These are phyloP conservation scores for Candida nanaspora DNA, from an alignment of 805 yeast genomes.

Conservation along the genomic window DNA sequence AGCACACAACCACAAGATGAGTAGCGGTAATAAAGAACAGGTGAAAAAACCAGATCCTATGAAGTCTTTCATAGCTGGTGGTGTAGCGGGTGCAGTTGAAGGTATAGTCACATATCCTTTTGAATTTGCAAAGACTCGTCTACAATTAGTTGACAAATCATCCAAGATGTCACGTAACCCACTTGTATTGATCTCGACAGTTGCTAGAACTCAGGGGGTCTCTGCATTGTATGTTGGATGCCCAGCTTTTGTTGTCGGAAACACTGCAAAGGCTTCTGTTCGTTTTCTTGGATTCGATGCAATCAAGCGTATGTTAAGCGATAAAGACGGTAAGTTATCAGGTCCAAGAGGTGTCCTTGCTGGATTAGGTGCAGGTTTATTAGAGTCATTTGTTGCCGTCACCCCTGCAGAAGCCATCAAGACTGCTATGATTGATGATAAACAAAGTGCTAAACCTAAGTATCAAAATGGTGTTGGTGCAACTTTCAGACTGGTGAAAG, in stretches of 20 bases:
- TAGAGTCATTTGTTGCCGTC: constrained; percentile 88
- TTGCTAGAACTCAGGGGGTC: constrained; percentile 73
- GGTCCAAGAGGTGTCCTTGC: constrained; percentile 92
- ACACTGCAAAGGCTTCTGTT: constrained; percentile 94
- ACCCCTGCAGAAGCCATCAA: constrained; percentile 97
- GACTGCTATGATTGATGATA: constrained; percentile 93
- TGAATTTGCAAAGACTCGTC: constrained; percentile 91
- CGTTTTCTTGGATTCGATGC: constrained; percentile 89
- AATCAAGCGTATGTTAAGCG: constrained; percentile 69
- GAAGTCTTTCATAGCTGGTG: constrained; percentile 89
- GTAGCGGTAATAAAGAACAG: neutral
- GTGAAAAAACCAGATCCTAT: constrained; percentile 48
- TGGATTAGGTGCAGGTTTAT: constrained; percentile 94
- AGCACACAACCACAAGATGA: too few species aligned
- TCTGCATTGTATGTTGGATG: constrained; percentile 86
- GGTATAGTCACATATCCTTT: constrained; percentile 91
- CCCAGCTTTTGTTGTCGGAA: constrained; percentile 93
- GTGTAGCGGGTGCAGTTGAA: constrained; percentile 94
- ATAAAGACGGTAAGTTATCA: constrained; percentile 78
- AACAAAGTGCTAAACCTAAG: constrained; percentile 66
- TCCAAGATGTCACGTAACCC: constrained; percentile 75
- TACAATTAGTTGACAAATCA: constrained; percentile 70
- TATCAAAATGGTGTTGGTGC: constrained; percentile 67
- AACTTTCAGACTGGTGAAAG: constrained; percentile 56
- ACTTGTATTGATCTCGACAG: constrained; percentile 64